A percentile compares a stretch with the other conserved stretches of the same genome.
Conservation (phyloP, 73 alveolate genomes). For the Breviolum minutum region DNA sequence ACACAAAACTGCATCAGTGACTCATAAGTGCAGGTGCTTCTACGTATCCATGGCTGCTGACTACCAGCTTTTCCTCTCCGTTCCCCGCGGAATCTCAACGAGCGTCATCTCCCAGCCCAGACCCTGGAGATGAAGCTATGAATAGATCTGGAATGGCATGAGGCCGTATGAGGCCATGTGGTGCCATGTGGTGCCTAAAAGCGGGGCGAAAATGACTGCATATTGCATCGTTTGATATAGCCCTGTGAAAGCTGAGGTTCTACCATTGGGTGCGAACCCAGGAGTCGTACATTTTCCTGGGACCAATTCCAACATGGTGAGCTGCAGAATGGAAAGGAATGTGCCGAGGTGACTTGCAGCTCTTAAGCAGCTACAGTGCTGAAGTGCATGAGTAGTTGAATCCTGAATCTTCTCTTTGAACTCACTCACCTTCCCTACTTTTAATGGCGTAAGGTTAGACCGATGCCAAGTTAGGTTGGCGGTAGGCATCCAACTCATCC, state of each 20-base stretch:
- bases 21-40: constrained; percentile 53
- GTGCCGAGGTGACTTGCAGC: background rate
- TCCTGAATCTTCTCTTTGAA: no score
- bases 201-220: background rate
- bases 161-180: background rate
- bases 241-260: constrained; percentile 40
- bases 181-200: background rate
- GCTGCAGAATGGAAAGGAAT: background rate
- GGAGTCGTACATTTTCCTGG: constrained; percentile 83
- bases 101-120: constrained; percentile 81
- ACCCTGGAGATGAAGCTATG: background rate
- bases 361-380: no score
- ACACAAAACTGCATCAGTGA: background rate
- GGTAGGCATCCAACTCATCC: no score
- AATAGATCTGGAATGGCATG: background rate
- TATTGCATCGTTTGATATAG: background rate
- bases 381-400: no score
- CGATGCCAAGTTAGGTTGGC: no score
- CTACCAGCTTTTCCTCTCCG: constrained; percentile 88
- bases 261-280: constrained; percentile 89
- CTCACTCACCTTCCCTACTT: no score
- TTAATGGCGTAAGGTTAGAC: no score
- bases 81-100: constrained; percentile 91
- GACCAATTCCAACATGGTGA: constrained; percentile 79
- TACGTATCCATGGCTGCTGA: constrained; percentile 95